These are phyloP conservation scores for Cercospora sp. DNA, from an alignment of 2,329 filamentous ascomycete genomes.

Conservation along the genomic window DNA sequence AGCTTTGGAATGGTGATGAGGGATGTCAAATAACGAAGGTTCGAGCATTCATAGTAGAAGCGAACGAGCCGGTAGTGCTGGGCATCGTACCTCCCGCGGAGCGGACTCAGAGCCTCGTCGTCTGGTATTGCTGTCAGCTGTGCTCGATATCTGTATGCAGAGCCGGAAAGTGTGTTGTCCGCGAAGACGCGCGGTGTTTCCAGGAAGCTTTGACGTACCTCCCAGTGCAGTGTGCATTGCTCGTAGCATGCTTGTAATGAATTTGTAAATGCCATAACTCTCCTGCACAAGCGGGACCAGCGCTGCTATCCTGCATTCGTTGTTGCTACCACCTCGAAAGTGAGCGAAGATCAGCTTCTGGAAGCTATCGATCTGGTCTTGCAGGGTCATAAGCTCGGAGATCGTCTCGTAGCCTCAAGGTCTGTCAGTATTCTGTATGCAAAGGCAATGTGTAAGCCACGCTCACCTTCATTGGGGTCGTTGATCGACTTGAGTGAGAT, in stretches of 20 bases:
- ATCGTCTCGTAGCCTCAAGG: conserved; percentile 83
- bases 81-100: conserved; percentile 86
- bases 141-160: not conserved
- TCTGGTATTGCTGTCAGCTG: conserved; percentile 42
- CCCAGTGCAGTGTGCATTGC: conserved; percentile 92
- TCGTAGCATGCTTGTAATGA: conserved; percentile 97
- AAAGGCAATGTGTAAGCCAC: not conserved
- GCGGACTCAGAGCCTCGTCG: conserved; percentile 84
- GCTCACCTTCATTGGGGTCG: conserved; percentile 77
- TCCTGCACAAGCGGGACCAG: conserved; percentile 92
- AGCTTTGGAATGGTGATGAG: conserved; percentile 95
- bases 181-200: not conserved
- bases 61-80: conserved; percentile 95
- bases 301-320: conserved; percentile 93
- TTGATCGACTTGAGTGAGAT: conserved; percentile 97
- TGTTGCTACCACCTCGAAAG: conserved; percentile 87
- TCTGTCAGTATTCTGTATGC: conserved; percentile 1
- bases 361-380: conserved; percentile 98
- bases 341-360: conserved; percentile 98
- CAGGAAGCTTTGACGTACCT: conserved; percentile 40
- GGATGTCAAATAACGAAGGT: conserved; percentile 92
- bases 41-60: conserved; percentile 99
- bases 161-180: not conserved
- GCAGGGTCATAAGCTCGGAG: conserved; percentile 89
- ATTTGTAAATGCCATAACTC: conserved; percentile 99